phyloP scores from a whole-genome alignment of 2,329 filamentous ascomycete genomes.

The Capronia coronata region DNA sequence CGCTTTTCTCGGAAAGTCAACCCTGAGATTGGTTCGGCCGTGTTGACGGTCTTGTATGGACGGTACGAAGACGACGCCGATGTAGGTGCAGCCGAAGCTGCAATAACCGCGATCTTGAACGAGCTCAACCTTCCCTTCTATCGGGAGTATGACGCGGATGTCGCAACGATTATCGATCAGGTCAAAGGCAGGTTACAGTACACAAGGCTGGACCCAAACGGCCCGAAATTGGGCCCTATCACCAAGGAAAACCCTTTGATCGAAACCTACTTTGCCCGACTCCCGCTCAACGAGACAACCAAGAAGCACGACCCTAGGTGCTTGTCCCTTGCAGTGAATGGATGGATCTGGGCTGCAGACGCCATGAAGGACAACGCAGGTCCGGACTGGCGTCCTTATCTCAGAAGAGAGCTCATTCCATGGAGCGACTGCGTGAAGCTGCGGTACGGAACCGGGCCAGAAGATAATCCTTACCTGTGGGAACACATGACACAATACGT shows the following conservation, averaged over 20 bases:
- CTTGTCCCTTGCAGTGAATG: conserved; percentile 85
- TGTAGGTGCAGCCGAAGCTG: conserved; percentile 43
- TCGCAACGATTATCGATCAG: conserved; percentile 78
- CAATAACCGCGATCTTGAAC: conserved; percentile 61
- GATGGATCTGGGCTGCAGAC: conserved; percentile 98
- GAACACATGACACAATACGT: conserved; percentile 93
- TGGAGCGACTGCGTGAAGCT: conserved; percentile 99
- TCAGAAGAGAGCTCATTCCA: conserved; percentile 92
- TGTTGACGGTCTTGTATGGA: conserved; percentile 63
- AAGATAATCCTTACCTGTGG: conserved; percentile 92
- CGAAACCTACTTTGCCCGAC: conserved; percentile 88
- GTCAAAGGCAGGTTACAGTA: conserved; percentile 94
- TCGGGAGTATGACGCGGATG: conserved; percentile 81
- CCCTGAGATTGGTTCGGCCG: conserved; percentile 61
- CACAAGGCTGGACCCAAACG: conserved; percentile 82
- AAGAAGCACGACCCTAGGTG: conserved; percentile 68
- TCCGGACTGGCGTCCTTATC: conserved; percentile 79
- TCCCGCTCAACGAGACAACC: conserved; percentile 72
- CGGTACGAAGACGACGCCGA: conserved; percentile 52
- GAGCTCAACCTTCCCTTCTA: conserved; percentile 84
- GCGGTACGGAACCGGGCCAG: conserved; percentile 70
- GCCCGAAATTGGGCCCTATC: conserved; percentile 77
- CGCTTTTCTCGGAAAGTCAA: conserved; percentile 68
- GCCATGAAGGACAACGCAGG: conserved; percentile 91
- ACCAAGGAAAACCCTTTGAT: conserved; percentile 72